A percentile compares a stretch with the other conserved stretches of the same genome.
Conservation (phyloP, 1,284 basidiomycete species). For the Trichosporon coremiiforme region DNA sequence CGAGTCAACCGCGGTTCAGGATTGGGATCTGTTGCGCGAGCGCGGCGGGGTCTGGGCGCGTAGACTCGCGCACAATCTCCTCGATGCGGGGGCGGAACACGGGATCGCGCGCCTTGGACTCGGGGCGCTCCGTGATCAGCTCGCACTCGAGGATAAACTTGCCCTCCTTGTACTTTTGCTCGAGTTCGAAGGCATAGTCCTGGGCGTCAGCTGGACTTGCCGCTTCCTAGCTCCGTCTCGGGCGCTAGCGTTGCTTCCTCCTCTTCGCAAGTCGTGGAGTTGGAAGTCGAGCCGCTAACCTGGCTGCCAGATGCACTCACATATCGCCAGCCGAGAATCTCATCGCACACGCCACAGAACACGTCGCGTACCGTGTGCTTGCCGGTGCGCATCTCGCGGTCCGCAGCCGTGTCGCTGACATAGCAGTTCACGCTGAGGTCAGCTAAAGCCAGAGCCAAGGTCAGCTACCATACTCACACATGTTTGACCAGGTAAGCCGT, state of each 20-base stretch:
- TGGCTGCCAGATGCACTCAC: constrained; percentile 61
- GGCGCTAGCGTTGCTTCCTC: no score
- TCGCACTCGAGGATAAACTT: constrained; percentile 96
- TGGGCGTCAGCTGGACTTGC: constrained; percentile 51
- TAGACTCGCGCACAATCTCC: constrained; percentile 29
- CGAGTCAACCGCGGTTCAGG: constrained; percentile 7
- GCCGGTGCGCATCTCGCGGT: constrained; percentile 95
- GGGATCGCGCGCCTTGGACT: constrained; percentile 35
- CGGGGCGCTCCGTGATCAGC: constrained; percentile 62
- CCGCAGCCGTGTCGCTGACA: constrained; percentile 76
- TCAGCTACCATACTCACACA: constrained; percentile 67
- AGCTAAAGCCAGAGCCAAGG: neutral
- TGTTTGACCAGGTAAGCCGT: constrained; percentile 88
- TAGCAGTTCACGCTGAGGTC: constrained; percentile 76
- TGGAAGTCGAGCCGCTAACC: no score
- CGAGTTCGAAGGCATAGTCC: constrained; percentile 85
- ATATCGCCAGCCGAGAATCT: constrained; percentile 95
- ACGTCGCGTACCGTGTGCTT: constrained; percentile 95
- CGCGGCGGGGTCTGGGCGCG: neutral
- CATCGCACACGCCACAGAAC: constrained; percentile 83
- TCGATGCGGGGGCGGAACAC: constrained; percentile 41
- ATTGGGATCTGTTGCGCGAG: neutral
- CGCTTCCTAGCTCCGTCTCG: neutral
- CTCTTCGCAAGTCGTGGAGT: no score
- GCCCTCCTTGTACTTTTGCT: constrained; percentile 98